Percentiles rank a stretch among this genome's conserved stretches.
Conservation (phyloP, 805 yeast genomes). For the Lipomyces kockii region DNA sequence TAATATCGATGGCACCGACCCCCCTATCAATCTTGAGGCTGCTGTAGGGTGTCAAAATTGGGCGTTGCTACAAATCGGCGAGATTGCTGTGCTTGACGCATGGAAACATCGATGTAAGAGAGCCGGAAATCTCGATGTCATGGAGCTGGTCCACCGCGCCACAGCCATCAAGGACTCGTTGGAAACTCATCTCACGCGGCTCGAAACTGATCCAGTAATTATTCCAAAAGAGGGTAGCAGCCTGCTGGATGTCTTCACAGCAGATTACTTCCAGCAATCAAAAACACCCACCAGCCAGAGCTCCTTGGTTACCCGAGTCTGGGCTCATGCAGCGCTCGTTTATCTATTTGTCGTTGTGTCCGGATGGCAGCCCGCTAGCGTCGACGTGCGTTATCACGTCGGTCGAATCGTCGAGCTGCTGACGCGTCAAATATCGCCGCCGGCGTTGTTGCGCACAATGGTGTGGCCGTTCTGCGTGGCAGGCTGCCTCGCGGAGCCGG, state of each 20-base stretch:
- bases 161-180: not conserved
- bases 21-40: not conserved
- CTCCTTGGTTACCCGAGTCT: not conserved
- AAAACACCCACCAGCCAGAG: no score
- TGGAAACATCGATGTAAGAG: not conserved
- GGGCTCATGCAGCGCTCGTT: not conserved
- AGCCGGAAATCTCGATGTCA: conserved; percentile 1
- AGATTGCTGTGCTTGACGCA: not conserved
- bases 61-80: not conserved
- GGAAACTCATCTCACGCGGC: not conserved
- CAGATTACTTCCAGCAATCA: not conserved
- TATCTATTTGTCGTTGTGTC: not conserved
- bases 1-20: not conserved
- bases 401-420: not conserved
- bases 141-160: not conserved
- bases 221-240: not conserved
- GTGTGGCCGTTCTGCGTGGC: conserved; percentile 3
- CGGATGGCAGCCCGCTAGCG: conserved; percentile 4
- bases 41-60: not conserved
- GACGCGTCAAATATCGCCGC: not conserved
- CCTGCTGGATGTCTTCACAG: not conserved
- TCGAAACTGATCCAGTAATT: not conserved
- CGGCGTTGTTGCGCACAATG: not conserved
- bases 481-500: not conserved
- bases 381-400: not conserved